Evolutionary conservation across 805 yeast genomes (phyloP), one percentile per base, ranked within the genome.

Genomic region (Candida jianshihensis): DNA sequence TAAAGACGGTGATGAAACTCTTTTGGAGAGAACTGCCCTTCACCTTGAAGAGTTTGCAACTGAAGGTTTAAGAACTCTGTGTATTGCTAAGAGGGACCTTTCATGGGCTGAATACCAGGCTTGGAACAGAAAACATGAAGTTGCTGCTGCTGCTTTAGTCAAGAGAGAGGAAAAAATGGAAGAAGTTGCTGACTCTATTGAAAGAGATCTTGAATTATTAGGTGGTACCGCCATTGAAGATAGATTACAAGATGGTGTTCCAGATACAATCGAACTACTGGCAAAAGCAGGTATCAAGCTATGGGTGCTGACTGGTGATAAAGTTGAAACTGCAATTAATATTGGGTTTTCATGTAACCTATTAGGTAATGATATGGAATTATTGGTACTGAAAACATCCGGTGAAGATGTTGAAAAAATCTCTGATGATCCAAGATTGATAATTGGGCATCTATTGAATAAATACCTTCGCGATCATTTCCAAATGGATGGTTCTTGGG

Each of bases 151-250:
- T 8, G 68, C 88, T 1, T 53, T 75, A 21, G 72, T 75, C 7
- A 61, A 75, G 34, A 69, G 94, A 58, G 92, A 82, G 46, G 84
- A 67, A n/a, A 69, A 72, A 44, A 73, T 83, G 73, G 90, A 82
- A 49, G 73, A 65, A 17, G 83, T 78, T 17, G 85, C 88, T 8
- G 85, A 80, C 40, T 67, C 74, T 6, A 75, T 83, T 39, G 94
- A 83, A 55, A 64, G 74, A 30, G 78, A 81, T 30, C 64, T 83
- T 48, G 68, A 66, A 12, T 60, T 83, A 36, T 57, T 81, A 21
- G 94, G 94, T 50, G 92, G 90, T 45, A 83, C 92, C 33, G 92
- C 92, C n/a, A 84, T 84, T 57, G 94, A 84, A 57, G 94, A 84
- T 64, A 68, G 88, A 54, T 62, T 84, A 42, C 94, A 84, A 59